Evolutionary conservation across 139 green algal species (phyloP).

Genomic region (Picochlorum sp.): DNA sequence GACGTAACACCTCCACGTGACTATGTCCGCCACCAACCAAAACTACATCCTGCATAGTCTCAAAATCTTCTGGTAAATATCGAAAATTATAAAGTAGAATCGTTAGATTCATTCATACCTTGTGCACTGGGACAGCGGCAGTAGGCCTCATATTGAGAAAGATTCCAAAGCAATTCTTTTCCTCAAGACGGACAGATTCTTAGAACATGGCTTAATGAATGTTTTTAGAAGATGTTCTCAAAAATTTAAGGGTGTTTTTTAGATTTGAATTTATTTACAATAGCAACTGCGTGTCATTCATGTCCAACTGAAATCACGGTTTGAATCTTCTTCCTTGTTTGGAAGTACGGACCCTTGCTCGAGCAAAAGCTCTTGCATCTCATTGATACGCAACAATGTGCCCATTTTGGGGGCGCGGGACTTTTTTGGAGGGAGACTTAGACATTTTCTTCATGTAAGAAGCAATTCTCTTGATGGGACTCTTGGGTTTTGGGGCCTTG

Average conservation of each 20-base stretch:
- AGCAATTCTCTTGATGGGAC: not conserved
- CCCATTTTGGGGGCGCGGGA: too few species aligned
- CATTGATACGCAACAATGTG: too few species aligned
- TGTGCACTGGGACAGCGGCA: not conserved
- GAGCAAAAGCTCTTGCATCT: too few species aligned
- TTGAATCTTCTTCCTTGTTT: too few species aligned
- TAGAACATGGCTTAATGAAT: too few species aligned
- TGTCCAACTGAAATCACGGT: too few species aligned
- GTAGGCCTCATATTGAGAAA: not conserved
- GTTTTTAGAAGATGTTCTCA: too few species aligned
- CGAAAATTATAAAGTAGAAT: not conserved
- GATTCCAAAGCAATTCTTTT: not conserved
- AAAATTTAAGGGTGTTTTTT: too few species aligned
- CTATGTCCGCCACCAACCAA: slow-evolving; percentile 75
- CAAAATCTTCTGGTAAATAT: too few species aligned
- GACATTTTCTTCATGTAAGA: not conserved
- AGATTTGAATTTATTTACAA: too few species aligned
- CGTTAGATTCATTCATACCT: not conserved
- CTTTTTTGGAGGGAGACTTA: not conserved
- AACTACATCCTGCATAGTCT: slow-evolving; percentile 77
- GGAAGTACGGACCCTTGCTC: too few species aligned
- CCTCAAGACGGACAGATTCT: not conserved
- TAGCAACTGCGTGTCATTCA: too few species aligned
- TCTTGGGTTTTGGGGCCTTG: not conserved
- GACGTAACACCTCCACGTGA: slow-evolving; percentile 65